Evolutionary conservation across 441 rosid species (phyloP), one percentile per base, ranked within the genome.

Genomic region (Populus hybrid): DNA sequence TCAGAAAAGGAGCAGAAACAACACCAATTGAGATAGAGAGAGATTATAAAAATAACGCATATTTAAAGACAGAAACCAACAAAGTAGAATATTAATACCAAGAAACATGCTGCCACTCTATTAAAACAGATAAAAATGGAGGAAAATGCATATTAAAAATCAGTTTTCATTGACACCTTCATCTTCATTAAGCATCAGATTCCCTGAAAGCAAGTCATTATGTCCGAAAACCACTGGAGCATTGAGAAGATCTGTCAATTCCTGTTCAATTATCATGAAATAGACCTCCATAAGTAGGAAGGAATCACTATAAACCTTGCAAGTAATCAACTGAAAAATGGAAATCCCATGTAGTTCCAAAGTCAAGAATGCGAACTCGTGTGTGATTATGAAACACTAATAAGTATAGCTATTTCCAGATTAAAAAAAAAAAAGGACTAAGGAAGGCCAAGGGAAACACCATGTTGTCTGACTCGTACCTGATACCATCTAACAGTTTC

Each of bases 131-230:
- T 1, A 63, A n/a, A 70, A 46, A 24, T 9, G 30, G 3, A 14
- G 10, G 10, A 75, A 10, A 10, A 30, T 34, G 32, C 10, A 68
- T 61, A 73, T 28, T 10, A 24, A 26, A 65, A 77, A 24, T 18
- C 36, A 35, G 77, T 61, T 68, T 59, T 34, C 14, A 24, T 38
- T 26, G 74, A 69, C 74, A 94, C 99, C 98, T 90, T 92, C 89
- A 65, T 89, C 95, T 16, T 91, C 98, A 72, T 93, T 93, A 30
- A 88, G 81, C 99, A 96, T 96, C 75, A 96, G 74, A 81, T 96
- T 96, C 81, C 99, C 99, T 12, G 96, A 92, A 57, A 96, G 97
- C 84, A 96, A 87, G 88, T 96, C 99, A 75, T 94, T 96, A 77
- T 96, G 99, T 73, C 93, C 84, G 88, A 92, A 96, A 79, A 96